These are phyloP conservation scores for Candida anglica DNA, from an alignment of 805 yeast species.

Conservation along the genomic window DNA sequence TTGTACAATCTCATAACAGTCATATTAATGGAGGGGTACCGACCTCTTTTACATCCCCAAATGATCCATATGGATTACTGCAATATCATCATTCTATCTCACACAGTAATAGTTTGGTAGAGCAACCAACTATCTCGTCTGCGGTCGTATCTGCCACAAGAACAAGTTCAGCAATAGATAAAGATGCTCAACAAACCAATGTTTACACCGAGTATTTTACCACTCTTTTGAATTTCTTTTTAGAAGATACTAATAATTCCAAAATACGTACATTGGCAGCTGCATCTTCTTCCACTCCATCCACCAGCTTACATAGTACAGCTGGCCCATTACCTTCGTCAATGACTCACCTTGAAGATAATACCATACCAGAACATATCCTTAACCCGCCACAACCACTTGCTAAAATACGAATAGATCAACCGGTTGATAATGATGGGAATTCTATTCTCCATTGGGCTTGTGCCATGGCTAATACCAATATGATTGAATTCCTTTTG, in stretches of 20 bases:
- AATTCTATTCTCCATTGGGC: constrained; percentile 97
- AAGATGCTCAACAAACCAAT: constrained; percentile 13
- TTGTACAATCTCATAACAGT: constrained; percentile 15
- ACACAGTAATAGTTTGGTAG: neutral
- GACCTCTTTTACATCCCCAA: constrained; percentile 1
- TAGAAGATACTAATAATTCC: constrained; percentile 36
- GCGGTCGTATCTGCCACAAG: neutral
- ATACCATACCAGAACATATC: constrained; percentile 36
- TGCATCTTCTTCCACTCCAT: constrained; percentile 10
- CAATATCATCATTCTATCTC: constrained; percentile 4
- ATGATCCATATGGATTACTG: neutral
- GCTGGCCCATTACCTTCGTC: too few species aligned
- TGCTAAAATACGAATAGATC: constrained; percentile 64
- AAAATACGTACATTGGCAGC: constrained; percentile 20
- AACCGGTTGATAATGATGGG: constrained; percentile 89
- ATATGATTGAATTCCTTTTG: constrained; percentile 59
- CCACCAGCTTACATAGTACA: too few species aligned
- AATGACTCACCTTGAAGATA: too few species aligned
- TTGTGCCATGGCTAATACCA: constrained; percentile 77
- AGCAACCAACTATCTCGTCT: constrained; percentile 3
- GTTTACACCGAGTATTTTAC: constrained; percentile 38
- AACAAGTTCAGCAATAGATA: constrained; percentile 6
- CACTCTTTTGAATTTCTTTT: constrained; percentile 47
- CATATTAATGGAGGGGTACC: constrained; percentile 3
- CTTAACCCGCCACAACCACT: constrained; percentile 53